Conservation (phyloP, 305 asterid species). For the Plantago rigida region DNA sequence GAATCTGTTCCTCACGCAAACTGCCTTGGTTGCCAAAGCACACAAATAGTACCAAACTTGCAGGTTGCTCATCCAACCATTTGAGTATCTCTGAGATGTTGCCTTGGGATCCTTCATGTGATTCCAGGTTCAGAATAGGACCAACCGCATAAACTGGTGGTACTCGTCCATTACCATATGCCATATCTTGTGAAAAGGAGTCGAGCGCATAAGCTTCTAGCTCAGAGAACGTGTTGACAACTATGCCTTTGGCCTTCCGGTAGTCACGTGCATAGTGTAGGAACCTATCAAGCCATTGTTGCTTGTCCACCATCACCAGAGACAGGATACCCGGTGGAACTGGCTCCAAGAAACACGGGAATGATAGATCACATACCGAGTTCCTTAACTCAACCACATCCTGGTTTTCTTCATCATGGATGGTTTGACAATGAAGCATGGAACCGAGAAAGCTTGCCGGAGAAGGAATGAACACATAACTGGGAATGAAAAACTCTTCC, state of each 20-base stretch:
- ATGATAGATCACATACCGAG: constrained; percentile 23
- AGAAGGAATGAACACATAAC: constrained; percentile 51
- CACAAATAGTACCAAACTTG: constrained; percentile 44
- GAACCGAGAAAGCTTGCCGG: constrained; percentile 56
- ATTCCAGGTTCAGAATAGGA: constrained; percentile 42
- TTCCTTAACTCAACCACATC: constrained; percentile 40
- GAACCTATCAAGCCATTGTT: constrained; percentile 40
- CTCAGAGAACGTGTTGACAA: constrained; percentile 50
- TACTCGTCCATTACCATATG: constrained; percentile 21
- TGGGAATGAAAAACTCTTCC: constrained; percentile 35
- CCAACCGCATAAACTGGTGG: constrained; percentile 55
- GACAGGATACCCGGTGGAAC: constrained; percentile 42
- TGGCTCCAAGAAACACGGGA: constrained; percentile 41
- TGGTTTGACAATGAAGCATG: constrained; percentile 53
- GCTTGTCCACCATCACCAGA: constrained; percentile 34
- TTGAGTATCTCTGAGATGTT: constrained; percentile 21
- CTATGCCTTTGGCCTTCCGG: constrained; percentile 51
- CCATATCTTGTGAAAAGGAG: constrained; percentile 28
- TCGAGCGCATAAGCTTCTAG: constrained; percentile 43
- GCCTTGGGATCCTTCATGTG: constrained; percentile 9
- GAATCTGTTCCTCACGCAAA: constrained; percentile 35
- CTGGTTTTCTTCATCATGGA: constrained; percentile 40
- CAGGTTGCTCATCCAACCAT: constrained; percentile 51
- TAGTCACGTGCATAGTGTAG: constrained; percentile 44
- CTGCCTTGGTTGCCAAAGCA: constrained; percentile 80